phyloP scores from a whole-genome alignment of 129 eudicot genomes.

The Arctium minus region DNA sequence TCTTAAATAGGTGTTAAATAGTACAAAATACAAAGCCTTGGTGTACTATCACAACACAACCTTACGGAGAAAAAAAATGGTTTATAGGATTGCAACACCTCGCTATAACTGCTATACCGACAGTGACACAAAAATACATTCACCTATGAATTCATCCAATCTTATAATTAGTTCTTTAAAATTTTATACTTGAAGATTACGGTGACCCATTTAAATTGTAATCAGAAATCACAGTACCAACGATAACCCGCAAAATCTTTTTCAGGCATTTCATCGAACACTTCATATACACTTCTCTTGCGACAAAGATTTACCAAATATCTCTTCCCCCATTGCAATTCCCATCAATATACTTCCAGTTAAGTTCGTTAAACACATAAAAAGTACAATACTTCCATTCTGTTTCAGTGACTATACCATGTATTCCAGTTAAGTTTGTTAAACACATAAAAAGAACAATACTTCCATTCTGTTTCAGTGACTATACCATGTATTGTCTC shows the following conservation, averaged over 20 bases:
- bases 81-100: not conserved
- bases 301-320: not conserved
- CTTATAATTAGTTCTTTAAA: not conserved
- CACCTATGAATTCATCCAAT: not conserved
- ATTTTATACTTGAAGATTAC: not conserved
- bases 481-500: conserved; percentile 1
- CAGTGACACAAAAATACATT: not conserved
- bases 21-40: not conserved
- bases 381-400: too few relatives aligned
- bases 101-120: not conserved
- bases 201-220: not conserved
- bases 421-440: not conserved
- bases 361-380: too few relatives aligned
- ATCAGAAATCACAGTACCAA: not conserved
- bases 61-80: not conserved
- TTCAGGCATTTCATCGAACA: conserved; percentile 33
- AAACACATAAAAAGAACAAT: not conserved
- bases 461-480: not conserved
- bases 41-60: too few relatives aligned
- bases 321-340: not conserved
- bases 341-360: conserved; percentile 11
- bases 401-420: too few relatives aligned
- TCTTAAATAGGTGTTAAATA: not conserved
- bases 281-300: not conserved
- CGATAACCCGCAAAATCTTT: not conserved